Base-by-base conservation (phyloP, 2,329 filamentous ascomycete species). In the Claviceps paspali region DNA sequence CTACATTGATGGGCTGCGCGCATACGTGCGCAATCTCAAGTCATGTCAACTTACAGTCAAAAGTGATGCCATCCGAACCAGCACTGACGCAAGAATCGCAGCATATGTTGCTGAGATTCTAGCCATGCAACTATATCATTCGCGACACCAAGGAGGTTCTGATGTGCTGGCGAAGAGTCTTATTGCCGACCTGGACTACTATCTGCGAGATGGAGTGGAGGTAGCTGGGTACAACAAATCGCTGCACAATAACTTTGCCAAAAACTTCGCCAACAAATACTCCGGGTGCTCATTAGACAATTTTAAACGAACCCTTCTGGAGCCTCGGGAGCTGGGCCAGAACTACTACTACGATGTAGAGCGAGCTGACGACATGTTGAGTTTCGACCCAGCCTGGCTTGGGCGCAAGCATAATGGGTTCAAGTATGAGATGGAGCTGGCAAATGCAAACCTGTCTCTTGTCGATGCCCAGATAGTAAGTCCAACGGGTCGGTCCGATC, bases 381-480 rank as follows among this genome's bases (percentile, higher is more conserved):
- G 65, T 14, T 83, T 82, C 50, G 82, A 94, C 54, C 67, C 74
- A 39, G 76, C 78, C 28, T 98, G 91, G 91, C 63, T 63, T 37
- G 80, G 80, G 30, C 67, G 64, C 45, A 68, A 63, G 46, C 70
- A 74, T 38, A 72, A 79, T 49, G 87, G 87, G 0, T 93, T 93
- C 59, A 70, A 73, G 43, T 71, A 73, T 34, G 91, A 98, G 53
- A 79, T 98, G 59, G 73, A 79, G 49, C 76, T 77, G 42, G 91
- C 88, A 29, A 98, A 98, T 55, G 64, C 81, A 43, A 96, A 98
- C 56, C 57, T 98, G 36, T 93, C 87, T 18, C 66, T 94, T 24
- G 85, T 98, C 24, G 86, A 96, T 55, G 83, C 88, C 18, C 86
- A 98, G 62, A 79, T 91, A 45, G 78, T 83, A 65, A 60, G 78